A percentile compares a stretch with the other conserved stretches of the same genome.
phyloP scores from a whole-genome alignment of 768 basidiomycete species.

The Termitomyces sp. region DNA sequence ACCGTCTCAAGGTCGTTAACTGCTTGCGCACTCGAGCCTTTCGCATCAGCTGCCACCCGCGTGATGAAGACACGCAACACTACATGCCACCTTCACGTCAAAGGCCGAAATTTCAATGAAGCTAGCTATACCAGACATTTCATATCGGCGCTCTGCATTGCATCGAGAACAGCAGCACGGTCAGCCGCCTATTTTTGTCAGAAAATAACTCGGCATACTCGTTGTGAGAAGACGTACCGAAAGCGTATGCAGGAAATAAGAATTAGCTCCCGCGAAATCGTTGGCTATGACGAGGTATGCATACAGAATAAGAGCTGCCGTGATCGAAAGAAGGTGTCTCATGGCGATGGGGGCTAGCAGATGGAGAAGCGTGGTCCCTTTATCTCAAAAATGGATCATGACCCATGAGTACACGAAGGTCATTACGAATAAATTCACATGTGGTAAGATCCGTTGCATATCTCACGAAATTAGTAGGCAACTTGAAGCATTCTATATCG shows the following conservation, averaged over 20 bases:
- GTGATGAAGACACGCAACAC: slow-evolving; percentile 21
- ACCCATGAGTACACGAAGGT: background rate
- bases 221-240: slow-evolving; percentile 8
- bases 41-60: slow-evolving; percentile 16
- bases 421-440: background rate
- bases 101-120: background rate
- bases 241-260: slow-evolving; percentile 20
- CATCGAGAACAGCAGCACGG: slow-evolving; percentile 9
- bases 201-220: background rate
- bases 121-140: slow-evolving; percentile 2
- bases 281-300: slow-evolving; percentile 15
- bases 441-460: background rate
- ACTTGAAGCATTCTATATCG: background rate
- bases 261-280: slow-evolving; percentile 23
- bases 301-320: background rate
- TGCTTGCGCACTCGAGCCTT: slow-evolving; percentile 19
- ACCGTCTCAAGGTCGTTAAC: slow-evolving; percentile 20
- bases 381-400: background rate
- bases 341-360: background rate
- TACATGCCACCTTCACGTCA: background rate
- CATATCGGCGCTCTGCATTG: slow-evolving; percentile 12
- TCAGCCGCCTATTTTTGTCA: background rate
- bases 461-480: background rate
- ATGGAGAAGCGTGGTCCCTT: background rate
- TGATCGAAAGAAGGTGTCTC: slow-evolving; percentile 7